A percentile compares a stretch with the other conserved stretches of the same genome.
These are phyloP conservation scores for Barnettozyma salicaria DNA, from an alignment of 805 yeast species.

Conservation along the genomic window DNA sequence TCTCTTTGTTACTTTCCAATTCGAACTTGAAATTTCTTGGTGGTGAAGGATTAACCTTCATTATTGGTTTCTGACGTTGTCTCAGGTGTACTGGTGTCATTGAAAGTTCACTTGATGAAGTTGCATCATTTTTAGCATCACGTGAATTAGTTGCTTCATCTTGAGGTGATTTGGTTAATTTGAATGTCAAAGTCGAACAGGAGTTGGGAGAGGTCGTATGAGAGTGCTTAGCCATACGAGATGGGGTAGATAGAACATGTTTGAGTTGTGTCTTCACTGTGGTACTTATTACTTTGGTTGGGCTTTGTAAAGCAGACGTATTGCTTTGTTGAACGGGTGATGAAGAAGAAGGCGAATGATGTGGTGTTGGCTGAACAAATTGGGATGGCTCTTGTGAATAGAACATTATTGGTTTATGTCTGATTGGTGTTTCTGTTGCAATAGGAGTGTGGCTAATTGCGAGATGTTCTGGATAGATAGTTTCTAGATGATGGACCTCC, in stretches of 20 bases:
- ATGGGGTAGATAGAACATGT: slow-evolving; percentile 15
- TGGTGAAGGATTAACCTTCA: slow-evolving; percentile 19
- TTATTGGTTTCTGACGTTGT: slow-evolving; percentile 18
- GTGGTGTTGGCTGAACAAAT: neutral
- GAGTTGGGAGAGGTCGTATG: slow-evolving; percentile 1
- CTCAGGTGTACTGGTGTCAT: slow-evolving; percentile 14
- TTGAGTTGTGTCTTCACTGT: slow-evolving; percentile 1
- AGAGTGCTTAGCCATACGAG: slow-evolving; percentile 12
- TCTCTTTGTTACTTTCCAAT: slow-evolving; percentile 7
- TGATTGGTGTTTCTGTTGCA: slow-evolving; percentile 8
- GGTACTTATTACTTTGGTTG: neutral
- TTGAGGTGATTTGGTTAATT: slow-evolving; percentile 12
- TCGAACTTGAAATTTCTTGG: slow-evolving; percentile 9
- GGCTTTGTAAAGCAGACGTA: neutral
- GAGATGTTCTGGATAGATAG: slow-evolving; percentile 13
- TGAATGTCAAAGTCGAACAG: slow-evolving; percentile 22
- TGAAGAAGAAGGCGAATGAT: neutral
- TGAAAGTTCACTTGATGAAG: slow-evolving; percentile 2
- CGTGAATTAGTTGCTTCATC: neutral
- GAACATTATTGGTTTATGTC: slow-evolving; percentile 7
- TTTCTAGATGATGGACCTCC: slow-evolving; percentile 27
- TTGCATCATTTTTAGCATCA: neutral
- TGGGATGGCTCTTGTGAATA: slow-evolving; percentile 6
- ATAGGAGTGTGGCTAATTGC: neutral
- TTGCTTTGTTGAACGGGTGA: neutral